Base-by-base conservation (phyloP, 116 monocot genomes). In the Zostera marina region DNA sequence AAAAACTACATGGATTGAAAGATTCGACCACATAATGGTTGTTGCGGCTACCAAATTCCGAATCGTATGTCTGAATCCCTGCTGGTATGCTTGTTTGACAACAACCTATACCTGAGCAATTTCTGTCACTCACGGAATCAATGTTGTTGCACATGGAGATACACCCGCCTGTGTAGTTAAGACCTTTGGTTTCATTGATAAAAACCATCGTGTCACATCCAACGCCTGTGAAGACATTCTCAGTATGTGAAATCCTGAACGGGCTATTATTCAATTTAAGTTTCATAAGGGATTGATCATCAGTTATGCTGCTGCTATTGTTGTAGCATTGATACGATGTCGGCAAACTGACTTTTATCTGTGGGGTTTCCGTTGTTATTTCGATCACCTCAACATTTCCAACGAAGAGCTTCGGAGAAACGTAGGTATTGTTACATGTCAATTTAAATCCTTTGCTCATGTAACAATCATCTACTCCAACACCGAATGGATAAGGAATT, bases 401-500 rank as follows among this genome's bases (percentile, higher is more conserved):
- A 26, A 25, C 8, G 22, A 7, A 56, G 41, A 5, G 42, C 25
- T 14, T 43, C 8, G 21, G 13, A 23, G 32, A 4, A 11, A 2
- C 15, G 3, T 14, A 53, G 20, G 61, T 61, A 66, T 1, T 12
- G 32, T 41, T 41, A 67, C n/a, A 3, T 41, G 60, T 11, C 61
- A 73, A 3, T 61, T 46, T 0, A 5, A 32, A 1, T 39, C 22
- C 5, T 9, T n/a, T n/a, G n/a, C n/a, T 7, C 39, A 8, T 1
- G 66, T 11, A 60, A 24, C 73, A 73, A 7, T 26, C 25, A 2
- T 2, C n/a, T n/a, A n/a, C 3, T 13, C 41, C 47, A 19, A 61
- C 49, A 56, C 73, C 66, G 48, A 73, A 73, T 0, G 66, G 73
- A 61, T 62, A 73, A 9, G 73, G 52, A 8, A 73, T 62, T 13